Evolutionary conservation across 1,139 yeast genomes (phyloP), one percentile per base, ranked within the genome.

Genomic region (Petasospora rhodanensis): DNA sequence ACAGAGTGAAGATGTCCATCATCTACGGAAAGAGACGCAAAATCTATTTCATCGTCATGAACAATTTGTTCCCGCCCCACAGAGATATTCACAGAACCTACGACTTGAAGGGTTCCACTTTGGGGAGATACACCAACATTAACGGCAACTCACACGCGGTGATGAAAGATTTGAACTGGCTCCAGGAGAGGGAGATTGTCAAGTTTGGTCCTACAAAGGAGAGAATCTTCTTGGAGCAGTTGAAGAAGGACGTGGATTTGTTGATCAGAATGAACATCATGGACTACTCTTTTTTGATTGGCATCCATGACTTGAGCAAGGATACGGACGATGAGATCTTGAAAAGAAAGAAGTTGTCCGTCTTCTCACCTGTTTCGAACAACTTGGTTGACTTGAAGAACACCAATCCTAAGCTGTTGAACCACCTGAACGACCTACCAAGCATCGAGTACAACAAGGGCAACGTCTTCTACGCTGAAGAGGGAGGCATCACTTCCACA

Each of bases 41-140:
- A 55, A 86, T 91, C 26, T 95, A 93, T 59, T 91, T 93, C 49
- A 70, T 93, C 36, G 96, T 93, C 27, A 93, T 93, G 98, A 93
- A 93, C 63, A 93, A 93, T 55, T 68, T 93, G 35, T 91, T 93
- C 59, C 98, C 99, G 1, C 95, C 97, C 6, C 89, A 86, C 53
- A 70, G 91, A 38, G 94, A 85, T 45, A 80, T 91, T 40, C 95
- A 87, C 55, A 62, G 74, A 29, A 84, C 91, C 25, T 93, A 76
- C 58, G 99, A 93, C 55, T 69, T 93, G 51, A 93, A 93, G 57
- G 99, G 99, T 1, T 86, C 96, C 0, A 76, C 94, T 0, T 72
- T 84, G 68, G 97, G 97, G 4, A 73, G 99, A 47, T 61, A 62
- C 22, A 77, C 87, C 0, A 36, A 45, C 26, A 50, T 56, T 44